Percentiles rank a stretch among this genome's conserved stretches.
phyloP scores from a whole-genome alignment of 331 rosid genomes.

The Rosa hybrid region DNA sequence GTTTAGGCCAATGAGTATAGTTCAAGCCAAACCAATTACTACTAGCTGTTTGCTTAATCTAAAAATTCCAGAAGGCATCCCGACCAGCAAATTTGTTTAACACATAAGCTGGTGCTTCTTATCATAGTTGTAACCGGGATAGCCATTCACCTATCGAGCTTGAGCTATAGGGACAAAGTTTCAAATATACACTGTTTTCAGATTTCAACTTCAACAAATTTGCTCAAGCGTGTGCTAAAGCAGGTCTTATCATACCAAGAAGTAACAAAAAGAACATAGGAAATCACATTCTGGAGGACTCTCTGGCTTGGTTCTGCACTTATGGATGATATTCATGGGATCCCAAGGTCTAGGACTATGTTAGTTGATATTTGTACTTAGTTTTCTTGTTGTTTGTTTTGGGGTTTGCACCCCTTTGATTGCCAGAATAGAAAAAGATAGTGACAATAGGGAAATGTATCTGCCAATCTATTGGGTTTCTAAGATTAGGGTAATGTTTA shows the following conservation, averaged over 20 bases:
- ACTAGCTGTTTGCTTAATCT: background rate
- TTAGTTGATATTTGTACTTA: no score
- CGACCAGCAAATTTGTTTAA: background rate
- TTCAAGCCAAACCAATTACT: background rate
- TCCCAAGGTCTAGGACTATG: no score
- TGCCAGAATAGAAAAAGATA: background rate
- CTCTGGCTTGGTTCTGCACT: no score
- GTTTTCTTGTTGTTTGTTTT: no score
- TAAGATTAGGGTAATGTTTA: background rate
- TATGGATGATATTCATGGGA: no score
- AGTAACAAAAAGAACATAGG: no score
- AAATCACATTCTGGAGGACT: background rate
- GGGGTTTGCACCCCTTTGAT: no score
- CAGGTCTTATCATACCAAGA: no score
- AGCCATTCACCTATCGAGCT: background rate
- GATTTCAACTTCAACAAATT: slow-evolving; percentile 10
- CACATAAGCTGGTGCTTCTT: no score
- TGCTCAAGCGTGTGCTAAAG: background rate
- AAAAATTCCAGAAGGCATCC: background rate
- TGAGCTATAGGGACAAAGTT: background rate
- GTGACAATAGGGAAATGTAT: background rate
- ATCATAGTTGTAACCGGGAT: background rate
- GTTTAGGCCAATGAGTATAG: background rate
- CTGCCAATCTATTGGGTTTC: background rate
- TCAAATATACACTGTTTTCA: background rate